These are phyloP conservation scores for Aspergillus awamori DNA, from an alignment of 2,329 filamentous ascomycete species.

Conservation along the genomic window DNA sequence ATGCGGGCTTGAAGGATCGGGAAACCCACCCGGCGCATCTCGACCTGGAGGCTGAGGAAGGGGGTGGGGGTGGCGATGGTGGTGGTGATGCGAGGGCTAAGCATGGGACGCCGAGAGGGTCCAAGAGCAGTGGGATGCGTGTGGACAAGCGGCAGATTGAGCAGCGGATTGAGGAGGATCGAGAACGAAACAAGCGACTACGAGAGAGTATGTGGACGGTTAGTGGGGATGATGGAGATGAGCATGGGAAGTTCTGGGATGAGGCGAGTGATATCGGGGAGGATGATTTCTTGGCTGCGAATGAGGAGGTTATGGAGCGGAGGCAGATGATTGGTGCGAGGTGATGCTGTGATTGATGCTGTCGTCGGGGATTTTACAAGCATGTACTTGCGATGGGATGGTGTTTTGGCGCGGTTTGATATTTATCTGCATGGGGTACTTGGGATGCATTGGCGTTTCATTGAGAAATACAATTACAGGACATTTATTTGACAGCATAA, in stretches of 20 bases:
- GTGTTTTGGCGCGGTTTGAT: not conserved
- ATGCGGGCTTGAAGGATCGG: constrained; percentile 78
- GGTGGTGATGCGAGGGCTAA: constrained; percentile 27
- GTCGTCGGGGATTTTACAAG: not conserved
- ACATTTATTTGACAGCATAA: not conserved
- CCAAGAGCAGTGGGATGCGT: constrained; percentile 47
- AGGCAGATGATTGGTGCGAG: constrained; percentile 44
- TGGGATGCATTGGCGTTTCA: constrained; percentile 2
- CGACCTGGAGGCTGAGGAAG: constrained; percentile 35
- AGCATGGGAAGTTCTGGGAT: constrained; percentile 82
- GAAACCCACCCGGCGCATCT: constrained; percentile 67
- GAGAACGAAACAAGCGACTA: constrained; percentile 89
- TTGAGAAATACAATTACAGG: not conserved
- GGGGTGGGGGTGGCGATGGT: constrained; percentile 23
- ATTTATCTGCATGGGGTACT: not conserved
- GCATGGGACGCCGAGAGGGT: constrained; percentile 31
- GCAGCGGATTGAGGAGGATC: constrained; percentile 94
- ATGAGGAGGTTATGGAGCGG: constrained; percentile 70
- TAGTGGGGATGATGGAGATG: constrained; percentile 64
- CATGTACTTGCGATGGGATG: not conserved
- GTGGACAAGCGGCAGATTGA: constrained; percentile 88
- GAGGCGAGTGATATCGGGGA: constrained; percentile 84
- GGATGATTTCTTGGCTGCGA: constrained; percentile 76
- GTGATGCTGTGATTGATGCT: constrained; percentile 1
- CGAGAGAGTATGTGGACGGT: constrained; percentile 94